A percentile compares a stretch with the other conserved stretches of the same genome.
Evolutionary conservation across 345 rosid genomes (phyloP).

Genomic region (Melastoma malabathricum): DNA sequence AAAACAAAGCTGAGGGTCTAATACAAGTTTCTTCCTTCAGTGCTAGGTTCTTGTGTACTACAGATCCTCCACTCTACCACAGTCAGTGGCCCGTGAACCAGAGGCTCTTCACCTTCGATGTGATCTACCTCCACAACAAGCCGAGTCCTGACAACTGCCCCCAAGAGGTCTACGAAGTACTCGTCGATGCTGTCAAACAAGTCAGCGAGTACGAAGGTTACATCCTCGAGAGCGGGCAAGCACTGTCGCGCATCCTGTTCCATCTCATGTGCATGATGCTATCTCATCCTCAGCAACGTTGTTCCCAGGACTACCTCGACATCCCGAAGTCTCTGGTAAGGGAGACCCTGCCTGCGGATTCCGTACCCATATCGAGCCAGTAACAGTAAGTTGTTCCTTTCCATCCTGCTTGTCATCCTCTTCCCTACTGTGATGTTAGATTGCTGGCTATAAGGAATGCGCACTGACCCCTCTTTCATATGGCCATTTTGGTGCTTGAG

Average conservation of each 20-base stretch:
- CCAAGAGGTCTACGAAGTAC: slow-evolving; percentile 67
- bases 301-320: slow-evolving; percentile 59
- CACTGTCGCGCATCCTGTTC: slow-evolving; percentile 45
- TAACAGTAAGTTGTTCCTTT: slow-evolving; percentile 11
- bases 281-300: slow-evolving; percentile 81
- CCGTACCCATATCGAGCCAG: slow-evolving; percentile 35
- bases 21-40: neutral
- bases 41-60: slow-evolving; percentile 36
- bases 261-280: slow-evolving; percentile 55
- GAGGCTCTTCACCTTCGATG: slow-evolving; percentile 78
- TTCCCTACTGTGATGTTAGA: too few relatives aligned
- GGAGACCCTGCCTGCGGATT: slow-evolving; percentile 38
- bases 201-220: slow-evolving; percentile 80
- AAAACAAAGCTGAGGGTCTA: neutral
- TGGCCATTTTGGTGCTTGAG: too few relatives aligned
- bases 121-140: slow-evolving; percentile 84
- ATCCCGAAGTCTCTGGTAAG: slow-evolving; percentile 63
- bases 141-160: slow-evolving; percentile 88
- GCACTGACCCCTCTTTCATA: too few relatives aligned
- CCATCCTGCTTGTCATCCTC: too few relatives aligned
- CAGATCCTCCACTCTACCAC: slow-evolving; percentile 67
- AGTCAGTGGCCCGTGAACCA: slow-evolving; percentile 63
- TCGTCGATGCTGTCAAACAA: slow-evolving; percentile 65
- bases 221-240: slow-evolving; percentile 73
- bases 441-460: too few relatives aligned